Percentiles rank a stretch among this genome's conserved stretches.
These are phyloP conservation scores for Carnegiea gigantea DNA, from an alignment of 179 eudicot species.

Conservation along the genomic window DNA sequence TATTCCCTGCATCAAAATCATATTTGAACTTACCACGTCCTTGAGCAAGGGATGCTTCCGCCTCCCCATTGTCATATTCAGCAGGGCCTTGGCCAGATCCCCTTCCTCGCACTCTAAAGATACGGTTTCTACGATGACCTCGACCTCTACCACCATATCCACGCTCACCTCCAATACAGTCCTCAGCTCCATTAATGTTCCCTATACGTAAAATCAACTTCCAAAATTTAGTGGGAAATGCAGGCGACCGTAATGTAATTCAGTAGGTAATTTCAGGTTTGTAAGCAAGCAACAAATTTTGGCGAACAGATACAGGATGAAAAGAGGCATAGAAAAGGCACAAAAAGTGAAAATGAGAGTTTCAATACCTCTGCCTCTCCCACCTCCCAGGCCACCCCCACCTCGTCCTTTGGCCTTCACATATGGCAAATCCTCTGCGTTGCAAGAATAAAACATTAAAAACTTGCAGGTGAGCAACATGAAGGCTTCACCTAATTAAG, in stretches of 20 bases:
- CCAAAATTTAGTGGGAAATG: neutral
- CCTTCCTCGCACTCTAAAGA: constrained; percentile 46
- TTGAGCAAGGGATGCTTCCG: constrained; percentile 29
- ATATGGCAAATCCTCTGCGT: constrained; percentile 44
- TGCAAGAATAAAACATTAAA: constrained; percentile 3
- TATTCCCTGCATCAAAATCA: neutral
- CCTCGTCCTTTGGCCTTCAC: constrained; percentile 45
- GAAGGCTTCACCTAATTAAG: neutral
- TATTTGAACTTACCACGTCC: constrained; percentile 47
- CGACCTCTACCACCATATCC: constrained; percentile 33
- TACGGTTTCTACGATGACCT: constrained; percentile 44
- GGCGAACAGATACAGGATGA: neutral
- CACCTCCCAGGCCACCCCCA: constrained; percentile 42
- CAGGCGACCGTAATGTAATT: neutral
- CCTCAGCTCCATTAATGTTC: constrained; percentile 24
- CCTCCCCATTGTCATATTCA: constrained; percentile 40
- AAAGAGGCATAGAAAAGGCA: neutral
- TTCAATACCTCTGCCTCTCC: constrained; percentile 35
- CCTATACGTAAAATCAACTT: neutral
- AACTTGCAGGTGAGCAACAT: neutral
- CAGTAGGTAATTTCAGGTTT: neutral
- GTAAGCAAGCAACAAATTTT: neutral
- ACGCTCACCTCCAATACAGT: constrained; percentile 40
- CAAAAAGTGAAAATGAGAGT: neutral
- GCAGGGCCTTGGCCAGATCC: constrained; percentile 26